Base-by-base conservation (phyloP, 2,329 filamentous ascomycete genomes). In the Mycosphaerella arachidis region DNA sequence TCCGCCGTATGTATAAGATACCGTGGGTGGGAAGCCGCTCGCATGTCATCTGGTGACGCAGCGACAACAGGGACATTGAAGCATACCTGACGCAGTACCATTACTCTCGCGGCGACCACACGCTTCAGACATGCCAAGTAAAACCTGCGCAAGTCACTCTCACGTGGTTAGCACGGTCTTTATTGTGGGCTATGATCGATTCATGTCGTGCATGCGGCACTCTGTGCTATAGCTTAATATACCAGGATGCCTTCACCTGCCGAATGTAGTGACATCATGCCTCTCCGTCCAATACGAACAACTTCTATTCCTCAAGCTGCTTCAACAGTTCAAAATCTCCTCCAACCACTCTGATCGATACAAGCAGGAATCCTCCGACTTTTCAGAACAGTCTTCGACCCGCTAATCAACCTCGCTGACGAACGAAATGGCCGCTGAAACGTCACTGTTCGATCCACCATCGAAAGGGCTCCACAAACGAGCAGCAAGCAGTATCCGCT, bases 401-500 rank as follows among this genome's bases (percentile, higher is more conserved):
- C 13, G 18, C 40, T 18, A 7, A n/a, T 1, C 40, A 16, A n/a
- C 16, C 5, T 18, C 40, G 16, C 13, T n/a, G n/a, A 18, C 13
- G n/a, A 20, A 6, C 50, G n/a, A 52, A 6, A 48, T 48, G 40
- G 54, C 46, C 10, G 30, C 54, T 8, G 35, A 43, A 18, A 18
- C 7, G 2, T 35, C 43, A 18, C 18, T 56, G 9, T 37, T 50
- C 29, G 40, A 56, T 27, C 30, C 54, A 48, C 45, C 54, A 48
- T n/a, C 6, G 8, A 48, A 45, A 10, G 20, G 24, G 6, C 30
- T 8, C 18, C 31, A 37, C 46, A 57, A 53, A 48, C 27, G 40
- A 52, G 55, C 27, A n/a, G 20, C 55, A 40, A 53, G 48, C 33
- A 57, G 55, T 20, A 27, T 52, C n/a, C 16, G 30, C 16, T 45